Base-by-base conservation (phyloP, 208 protist genomes). In the Blechomonas ayalai region DNA sequence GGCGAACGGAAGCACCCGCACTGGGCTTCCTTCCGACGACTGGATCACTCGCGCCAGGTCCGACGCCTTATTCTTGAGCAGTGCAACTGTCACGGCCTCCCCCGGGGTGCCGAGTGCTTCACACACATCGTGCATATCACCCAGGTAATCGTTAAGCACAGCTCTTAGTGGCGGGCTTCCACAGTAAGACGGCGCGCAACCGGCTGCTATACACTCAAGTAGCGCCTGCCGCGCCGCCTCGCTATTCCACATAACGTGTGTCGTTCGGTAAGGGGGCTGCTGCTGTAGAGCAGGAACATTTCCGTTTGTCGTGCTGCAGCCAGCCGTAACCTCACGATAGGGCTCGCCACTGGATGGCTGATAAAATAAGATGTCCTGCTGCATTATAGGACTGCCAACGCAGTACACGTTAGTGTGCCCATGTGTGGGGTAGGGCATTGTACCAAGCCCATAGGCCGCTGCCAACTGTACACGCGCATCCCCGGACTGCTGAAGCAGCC, bases 351-450 rank as follows among this genome's bases (percentile, higher is more conserved):
- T 31, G 16, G 52, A 29, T 8, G 52, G 45, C 22, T 63, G 52
- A 18, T 68, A 63, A 18, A 68, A 64, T 2, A 50, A 41, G 34
- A 57, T 26, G 4, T 7, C 15, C 9, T 31, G 34, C 9, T 26
- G n/a, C 13, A 52, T 29, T 25, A 36, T 38, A 4, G 40, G 25
- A 15, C 33, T 13, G 33, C 27, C 38, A 29, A 57, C 27, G 35
- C 80, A 83, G 43, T 73, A 39, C 22, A 70, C 62, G 6, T 61
- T 73, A 3, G 81, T 90, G 73, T 90, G 73, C 10, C 81, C 81
- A 1, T 60, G 5, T 2, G 81, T 52, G 15, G 52, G 45, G 45
- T 57, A 54, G 5, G 63, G 48, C 13, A 90, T 36, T 8, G 55
- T 39, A n/a, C 66, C 39, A 37, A 85, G 56, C 12, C 70, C 81